These are phyloP conservation scores for Monilinia fructicola DNA, from an alignment of 2,329 filamentous ascomycete species.

Conservation along the genomic window DNA sequence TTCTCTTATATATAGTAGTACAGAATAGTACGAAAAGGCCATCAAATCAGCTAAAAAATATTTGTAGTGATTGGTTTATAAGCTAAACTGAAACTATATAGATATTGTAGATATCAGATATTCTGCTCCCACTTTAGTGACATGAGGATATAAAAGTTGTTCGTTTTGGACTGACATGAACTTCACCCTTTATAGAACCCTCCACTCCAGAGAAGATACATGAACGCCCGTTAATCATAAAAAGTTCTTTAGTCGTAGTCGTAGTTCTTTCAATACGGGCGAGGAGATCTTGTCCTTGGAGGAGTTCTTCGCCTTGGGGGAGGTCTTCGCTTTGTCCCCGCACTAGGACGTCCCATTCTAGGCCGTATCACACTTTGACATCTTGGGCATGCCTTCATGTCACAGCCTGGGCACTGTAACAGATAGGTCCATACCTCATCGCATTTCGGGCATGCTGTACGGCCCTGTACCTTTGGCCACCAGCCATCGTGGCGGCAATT, in stretches of 20 bases:
- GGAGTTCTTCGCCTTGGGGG: background rate
- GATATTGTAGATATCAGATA: background rate
- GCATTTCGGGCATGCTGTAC: constrained; percentile 28
- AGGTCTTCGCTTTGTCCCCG: background rate
- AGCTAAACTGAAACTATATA: background rate
- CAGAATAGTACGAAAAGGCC: background rate
- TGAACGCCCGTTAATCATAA: background rate
- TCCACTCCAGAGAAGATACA: background rate
- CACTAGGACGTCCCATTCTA: background rate
- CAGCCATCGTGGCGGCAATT: constrained; percentile 29
- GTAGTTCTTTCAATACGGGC: background rate
- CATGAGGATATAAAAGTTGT: background rate
- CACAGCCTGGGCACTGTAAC: constrained; percentile 31
- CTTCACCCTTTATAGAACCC: background rate
- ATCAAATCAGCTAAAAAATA: background rate
- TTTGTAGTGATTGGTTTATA: background rate
- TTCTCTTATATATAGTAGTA: background rate
- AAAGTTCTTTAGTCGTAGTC: background rate
- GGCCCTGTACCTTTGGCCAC: constrained; percentile 32
- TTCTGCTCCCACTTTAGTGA: background rate
- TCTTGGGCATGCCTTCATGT: constrained; percentile 30
- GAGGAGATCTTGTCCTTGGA: background rate
- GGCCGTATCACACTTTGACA: constrained; percentile 22
- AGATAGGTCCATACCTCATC: constrained; percentile 28
- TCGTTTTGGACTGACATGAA: background rate